Base-by-base conservation (phyloP, 148 eudicot species). In the Nyssa sinensis region DNA sequence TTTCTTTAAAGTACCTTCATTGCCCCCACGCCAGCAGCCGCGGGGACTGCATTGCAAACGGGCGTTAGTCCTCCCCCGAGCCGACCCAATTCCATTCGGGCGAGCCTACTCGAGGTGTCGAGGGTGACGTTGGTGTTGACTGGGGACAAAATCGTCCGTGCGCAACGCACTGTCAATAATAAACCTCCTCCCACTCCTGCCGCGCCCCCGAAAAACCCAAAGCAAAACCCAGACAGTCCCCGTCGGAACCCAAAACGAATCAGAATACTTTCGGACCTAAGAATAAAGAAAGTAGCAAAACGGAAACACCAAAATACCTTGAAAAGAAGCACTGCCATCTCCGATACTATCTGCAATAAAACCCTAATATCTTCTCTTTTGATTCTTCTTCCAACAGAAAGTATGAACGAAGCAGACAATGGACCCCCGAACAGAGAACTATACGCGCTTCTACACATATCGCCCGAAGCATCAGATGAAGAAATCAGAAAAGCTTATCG, bases 401-500 rank as follows among this genome's bases (percentile, higher is more conserved):
- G 80, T 74, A 90, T 84, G 93, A 84, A 21, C 72, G 80, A 72
- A 69, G 77, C 25, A 12, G 81, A 70, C 2, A 62, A 67, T 24
- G 85, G 73, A 59, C 76, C 73, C 23, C 81, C 82, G 9, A 90
- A 86, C 35, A 90, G 82, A 78, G 91, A 95, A 67, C 78, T 95
- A 3, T 95, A 95, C 67, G 98, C 96, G 27, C 76, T 95, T 61
- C 91, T 95, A 41, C 85, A 95, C 77, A 74, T 95, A 30, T 92
- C 98, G 0, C 97, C 97, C 10, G 87, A 92, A 80, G 96, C 97
- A 61, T 84, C 97, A 1, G 92, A 92, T 51, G 97, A 95, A 77
- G 97, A 95, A 80, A 92, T 95, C 66, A 83, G 96, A 60, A 93
- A 86, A 81, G 89, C 97, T n/a, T 95, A 95, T 89, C 92, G 98